These are phyloP conservation scores for Phylloporus sp. DNA, from an alignment of 768 basidiomycete species.

Conservation along the genomic window DNA sequence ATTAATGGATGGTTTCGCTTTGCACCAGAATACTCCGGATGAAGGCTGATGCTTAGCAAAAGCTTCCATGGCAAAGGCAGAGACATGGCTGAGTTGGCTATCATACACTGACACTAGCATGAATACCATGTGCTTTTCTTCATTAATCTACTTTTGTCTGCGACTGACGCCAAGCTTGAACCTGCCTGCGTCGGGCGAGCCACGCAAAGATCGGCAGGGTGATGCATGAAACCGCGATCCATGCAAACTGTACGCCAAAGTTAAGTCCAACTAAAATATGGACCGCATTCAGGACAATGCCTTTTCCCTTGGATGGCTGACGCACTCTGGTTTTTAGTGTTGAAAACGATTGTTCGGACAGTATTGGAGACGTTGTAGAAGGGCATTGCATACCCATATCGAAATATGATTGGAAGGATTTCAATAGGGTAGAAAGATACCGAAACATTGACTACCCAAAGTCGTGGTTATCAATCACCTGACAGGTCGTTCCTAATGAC, in stretches of 20 bases:
- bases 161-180: slow-evolving; percentile 18
- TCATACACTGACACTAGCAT: not conserved
- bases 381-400: slow-evolving; percentile 65
- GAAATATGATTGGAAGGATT: slow-evolving; percentile 51
- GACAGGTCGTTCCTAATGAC: not conserved
- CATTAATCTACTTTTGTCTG: slow-evolving; percentile 7
- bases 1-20: slow-evolving; percentile 11
- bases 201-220: slow-evolving; percentile 51
- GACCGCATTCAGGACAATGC: not conserved
- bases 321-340: slow-evolving; percentile 56
- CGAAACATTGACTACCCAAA: slow-evolving; percentile 48
- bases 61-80: not conserved
- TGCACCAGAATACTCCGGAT: not conserved
- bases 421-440: slow-evolving; percentile 55
- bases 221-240: slow-evolving; percentile 51
- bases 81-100: not conserved
- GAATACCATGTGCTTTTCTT: not conserved
- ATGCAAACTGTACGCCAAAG: slow-evolving; percentile 55
- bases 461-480: not conserved
- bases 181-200: slow-evolving; percentile 27
- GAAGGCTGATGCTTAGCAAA: not conserved
- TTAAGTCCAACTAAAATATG: slow-evolving; percentile 49
- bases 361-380: slow-evolving; percentile 68
- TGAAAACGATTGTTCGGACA: slow-evolving; percentile 58
- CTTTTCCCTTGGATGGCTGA: slow-evolving; percentile 1